A percentile compares a stretch with the other conserved stretches of the same genome.
Evolutionary conservation across 352 stramenopile genomes (phyloP).

Genomic region (Pythium phragmitis): DNA sequence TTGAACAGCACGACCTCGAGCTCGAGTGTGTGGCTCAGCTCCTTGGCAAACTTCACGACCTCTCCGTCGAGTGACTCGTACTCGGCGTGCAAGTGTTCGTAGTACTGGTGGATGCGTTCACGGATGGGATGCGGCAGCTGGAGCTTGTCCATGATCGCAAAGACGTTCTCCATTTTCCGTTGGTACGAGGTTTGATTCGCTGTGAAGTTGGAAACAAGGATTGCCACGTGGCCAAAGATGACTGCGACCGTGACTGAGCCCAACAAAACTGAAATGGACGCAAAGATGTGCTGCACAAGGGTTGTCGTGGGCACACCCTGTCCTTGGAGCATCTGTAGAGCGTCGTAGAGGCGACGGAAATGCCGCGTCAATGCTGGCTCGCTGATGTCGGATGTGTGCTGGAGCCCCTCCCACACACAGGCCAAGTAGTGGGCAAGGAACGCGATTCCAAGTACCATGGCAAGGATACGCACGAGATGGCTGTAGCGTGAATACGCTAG

Average conservation of each 20-base stretch:
- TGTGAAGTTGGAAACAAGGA: conserved; percentile 62
- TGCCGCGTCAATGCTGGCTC: conserved; percentile 1
- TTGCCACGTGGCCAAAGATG: conserved; percentile 59
- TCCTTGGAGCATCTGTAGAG: not conserved
- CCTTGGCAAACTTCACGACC: conserved; percentile 49
- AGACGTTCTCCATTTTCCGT: conserved; percentile 64
- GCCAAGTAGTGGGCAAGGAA: conserved; percentile 51
- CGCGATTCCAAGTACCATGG: conserved; percentile 39
- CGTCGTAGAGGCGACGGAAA: not conserved
- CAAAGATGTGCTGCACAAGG: conserved; percentile 40
- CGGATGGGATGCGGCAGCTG: conserved; percentile 43
- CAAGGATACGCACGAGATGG: conserved; percentile 39
- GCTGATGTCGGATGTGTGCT: conserved; percentile 10
- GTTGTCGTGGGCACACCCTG: conserved; percentile 18
- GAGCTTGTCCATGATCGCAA: conserved; percentile 54
- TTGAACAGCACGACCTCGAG: conserved; percentile 70
- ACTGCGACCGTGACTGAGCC: conserved; percentile 58
- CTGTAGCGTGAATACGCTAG: conserved; percentile 51
- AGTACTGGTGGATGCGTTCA: conserved; percentile 64
- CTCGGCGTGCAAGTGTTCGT: conserved; percentile 61
- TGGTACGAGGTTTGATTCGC: conserved; percentile 50
- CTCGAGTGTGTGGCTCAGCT: conserved; percentile 49
- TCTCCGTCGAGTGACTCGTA: conserved; percentile 62
- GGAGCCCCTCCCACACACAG: conserved; percentile 37
- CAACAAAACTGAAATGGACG: conserved; percentile 38